Conservation (phyloP, 2,329 filamentous ascomycete species). For the Fusarium falciforme region DNA sequence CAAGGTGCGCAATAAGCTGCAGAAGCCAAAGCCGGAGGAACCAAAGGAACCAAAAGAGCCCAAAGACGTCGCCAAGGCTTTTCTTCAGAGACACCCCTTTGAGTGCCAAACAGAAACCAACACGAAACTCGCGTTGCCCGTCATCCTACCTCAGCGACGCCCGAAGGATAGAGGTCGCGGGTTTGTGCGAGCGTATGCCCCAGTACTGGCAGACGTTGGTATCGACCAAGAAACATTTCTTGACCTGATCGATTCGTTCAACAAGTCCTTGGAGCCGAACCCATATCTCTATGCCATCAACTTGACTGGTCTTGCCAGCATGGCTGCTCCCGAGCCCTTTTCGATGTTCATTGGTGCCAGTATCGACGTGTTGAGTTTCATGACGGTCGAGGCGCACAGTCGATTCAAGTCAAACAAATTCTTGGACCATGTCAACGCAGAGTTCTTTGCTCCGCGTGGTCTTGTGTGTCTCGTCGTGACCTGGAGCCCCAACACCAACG, state of each 20-base stretch:
- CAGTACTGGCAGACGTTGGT: background rate
- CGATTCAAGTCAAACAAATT: background rate
- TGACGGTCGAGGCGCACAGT: background rate
- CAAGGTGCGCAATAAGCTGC: background rate
- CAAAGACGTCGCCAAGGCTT: background rate
- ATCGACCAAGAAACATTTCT: background rate
- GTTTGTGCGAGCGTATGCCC: background rate
- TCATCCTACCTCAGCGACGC: background rate
- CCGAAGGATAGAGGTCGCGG: background rate
- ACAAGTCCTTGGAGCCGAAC: background rate
- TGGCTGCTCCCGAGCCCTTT: background rate
- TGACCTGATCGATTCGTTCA: background rate
- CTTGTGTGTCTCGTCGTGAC: background rate
- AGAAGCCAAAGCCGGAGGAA: background rate
- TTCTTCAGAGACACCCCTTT: background rate
- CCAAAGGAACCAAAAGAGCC: background rate
- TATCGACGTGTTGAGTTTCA: background rate
- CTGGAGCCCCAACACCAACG: background rate
- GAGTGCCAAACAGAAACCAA: background rate
- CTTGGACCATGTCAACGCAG: background rate
- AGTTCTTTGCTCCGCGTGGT: background rate
- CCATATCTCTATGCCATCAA: background rate
- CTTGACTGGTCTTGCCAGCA: background rate
- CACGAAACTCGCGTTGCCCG: background rate
- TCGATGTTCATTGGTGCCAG: background rate